Evolutionary conservation across 768 basidiomycete species (phyloP).

Genomic region (Mycena albidolilacea): DNA sequence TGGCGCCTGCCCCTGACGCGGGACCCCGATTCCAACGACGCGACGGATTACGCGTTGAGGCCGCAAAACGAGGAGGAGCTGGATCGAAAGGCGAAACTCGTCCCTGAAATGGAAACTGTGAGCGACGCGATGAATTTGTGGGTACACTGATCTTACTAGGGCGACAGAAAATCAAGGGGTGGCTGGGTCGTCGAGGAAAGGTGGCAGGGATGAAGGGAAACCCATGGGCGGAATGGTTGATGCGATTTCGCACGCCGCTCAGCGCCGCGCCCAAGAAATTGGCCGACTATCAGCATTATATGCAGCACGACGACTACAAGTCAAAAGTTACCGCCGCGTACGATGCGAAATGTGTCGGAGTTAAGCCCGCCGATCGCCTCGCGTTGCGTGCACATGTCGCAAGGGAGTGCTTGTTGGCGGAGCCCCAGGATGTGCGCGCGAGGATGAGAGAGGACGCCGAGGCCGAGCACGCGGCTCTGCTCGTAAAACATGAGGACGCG

Average conservation of each 20-base stretch:
- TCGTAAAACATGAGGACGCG: background rate
- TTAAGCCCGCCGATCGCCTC: background rate
- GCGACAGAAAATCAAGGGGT: background rate
- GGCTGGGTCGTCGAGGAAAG: background rate
- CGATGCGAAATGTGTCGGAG: background rate
- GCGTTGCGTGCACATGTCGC: background rate
- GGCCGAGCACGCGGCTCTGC: background rate
- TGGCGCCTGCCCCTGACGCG: background rate
- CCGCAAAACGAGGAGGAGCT: background rate
- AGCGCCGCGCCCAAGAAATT: background rate
- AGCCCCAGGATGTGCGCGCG: background rate
- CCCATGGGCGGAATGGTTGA: background rate
- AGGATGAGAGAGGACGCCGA: background rate
- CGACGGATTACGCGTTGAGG: background rate
- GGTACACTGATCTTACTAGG: background rate
- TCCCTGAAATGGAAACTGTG: background rate
- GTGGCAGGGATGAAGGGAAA: background rate
- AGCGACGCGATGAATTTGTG: background rate
- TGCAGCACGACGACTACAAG: slow-evolving; percentile 11
- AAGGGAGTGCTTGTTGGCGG: background rate
- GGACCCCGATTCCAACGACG: background rate
- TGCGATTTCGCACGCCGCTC: background rate
- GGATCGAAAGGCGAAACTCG: background rate
- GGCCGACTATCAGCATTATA: slow-evolving; percentile 6
- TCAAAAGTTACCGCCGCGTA: background rate